These are phyloP conservation scores for Gaeumannomyces sp. DNA, from an alignment of 2,329 filamentous ascomycete species.

Conservation along the genomic window DNA sequence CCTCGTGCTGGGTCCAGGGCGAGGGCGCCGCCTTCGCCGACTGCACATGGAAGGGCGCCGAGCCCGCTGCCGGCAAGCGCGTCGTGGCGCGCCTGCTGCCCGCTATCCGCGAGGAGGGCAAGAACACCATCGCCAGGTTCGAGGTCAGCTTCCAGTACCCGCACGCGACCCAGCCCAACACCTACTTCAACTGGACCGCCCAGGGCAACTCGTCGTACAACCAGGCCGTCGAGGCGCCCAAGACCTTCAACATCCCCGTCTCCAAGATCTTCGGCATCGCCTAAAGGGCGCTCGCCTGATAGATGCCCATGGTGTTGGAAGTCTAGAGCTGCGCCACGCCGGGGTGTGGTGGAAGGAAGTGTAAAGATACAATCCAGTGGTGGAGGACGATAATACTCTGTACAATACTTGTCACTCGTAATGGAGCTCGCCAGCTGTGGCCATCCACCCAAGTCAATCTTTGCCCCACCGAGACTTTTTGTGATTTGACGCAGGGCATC, in stretches of 20 bases:
- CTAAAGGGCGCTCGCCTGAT: background rate
- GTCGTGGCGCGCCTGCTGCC: background rate
- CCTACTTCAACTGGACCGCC: conserved; percentile 9
- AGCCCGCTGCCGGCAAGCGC: background rate
- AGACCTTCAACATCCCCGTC: conserved; percentile 1
- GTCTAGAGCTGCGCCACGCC: too few species aligned
- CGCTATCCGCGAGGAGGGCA: background rate
- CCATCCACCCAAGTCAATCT: too few species aligned
- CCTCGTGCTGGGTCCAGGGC: background rate
- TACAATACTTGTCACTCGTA: too few species aligned
- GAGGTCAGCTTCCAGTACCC: conserved; percentile 2
- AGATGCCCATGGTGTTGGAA: too few species aligned
- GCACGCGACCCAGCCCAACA: background rate
- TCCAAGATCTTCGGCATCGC: conserved; percentile 7
- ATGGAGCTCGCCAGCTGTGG: too few species aligned
- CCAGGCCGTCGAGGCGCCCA: background rate
- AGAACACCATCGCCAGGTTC: background rate
- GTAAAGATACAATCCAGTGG: too few species aligned
- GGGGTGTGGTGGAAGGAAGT: too few species aligned
- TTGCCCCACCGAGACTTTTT: too few species aligned
- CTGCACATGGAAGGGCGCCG: background rate
- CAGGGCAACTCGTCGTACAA: background rate
- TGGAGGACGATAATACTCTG: too few species aligned
- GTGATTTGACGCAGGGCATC: too few species aligned
- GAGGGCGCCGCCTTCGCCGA: background rate